Percentiles rank a stretch among this genome's conserved stretches.
phyloP scores from a whole-genome alignment of 2,329 filamentous ascomycete species.

The Alternaria alternata region DNA sequence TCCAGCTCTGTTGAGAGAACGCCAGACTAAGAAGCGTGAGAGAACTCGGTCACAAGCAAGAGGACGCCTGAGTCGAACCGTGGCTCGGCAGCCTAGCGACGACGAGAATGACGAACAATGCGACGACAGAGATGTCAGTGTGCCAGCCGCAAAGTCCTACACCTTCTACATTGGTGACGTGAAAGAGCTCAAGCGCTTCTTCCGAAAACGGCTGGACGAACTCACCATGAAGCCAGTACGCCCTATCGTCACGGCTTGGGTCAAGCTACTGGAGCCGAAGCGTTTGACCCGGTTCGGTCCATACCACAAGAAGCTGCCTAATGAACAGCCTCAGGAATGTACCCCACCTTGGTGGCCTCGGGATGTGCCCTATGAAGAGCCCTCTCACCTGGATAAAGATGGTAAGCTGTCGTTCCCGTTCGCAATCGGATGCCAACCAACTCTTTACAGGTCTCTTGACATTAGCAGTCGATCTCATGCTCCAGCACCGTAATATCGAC shows the following conservation, averaged over 20 bases:
- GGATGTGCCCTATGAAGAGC: constrained; percentile 41
- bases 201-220: constrained; percentile 35
- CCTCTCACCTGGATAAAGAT: constrained; percentile 41
- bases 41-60: constrained; percentile 22
- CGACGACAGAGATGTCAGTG: constrained; percentile 5
- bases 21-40: constrained; percentile 20
- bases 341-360: constrained; percentile 44
- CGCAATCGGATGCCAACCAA: constrained; percentile 8
- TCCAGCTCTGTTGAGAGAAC: background rate
- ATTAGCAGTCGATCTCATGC: constrained; percentile 40
- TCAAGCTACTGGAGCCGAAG: constrained; percentile 39
- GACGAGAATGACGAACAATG: constrained; percentile 11
- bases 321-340: constrained; percentile 16
- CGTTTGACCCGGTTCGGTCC: constrained; percentile 35
- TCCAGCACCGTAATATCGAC: constrained; percentile 38
- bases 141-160: constrained; percentile 17
- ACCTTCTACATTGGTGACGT: constrained; percentile 41
- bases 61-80: background rate
- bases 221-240: constrained; percentile 45
- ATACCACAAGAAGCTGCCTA: constrained; percentile 34
- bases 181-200: constrained; percentile 31
- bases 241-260: constrained; percentile 43
- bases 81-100: background rate
- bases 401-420: constrained; percentile 22
- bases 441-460: constrained; percentile 30